Percentiles rank a stretch among this genome's conserved stretches.
phyloP scores from a whole-genome alignment of 2,329 filamentous ascomycete species.

The Phyllosticta citrichinensis region DNA sequence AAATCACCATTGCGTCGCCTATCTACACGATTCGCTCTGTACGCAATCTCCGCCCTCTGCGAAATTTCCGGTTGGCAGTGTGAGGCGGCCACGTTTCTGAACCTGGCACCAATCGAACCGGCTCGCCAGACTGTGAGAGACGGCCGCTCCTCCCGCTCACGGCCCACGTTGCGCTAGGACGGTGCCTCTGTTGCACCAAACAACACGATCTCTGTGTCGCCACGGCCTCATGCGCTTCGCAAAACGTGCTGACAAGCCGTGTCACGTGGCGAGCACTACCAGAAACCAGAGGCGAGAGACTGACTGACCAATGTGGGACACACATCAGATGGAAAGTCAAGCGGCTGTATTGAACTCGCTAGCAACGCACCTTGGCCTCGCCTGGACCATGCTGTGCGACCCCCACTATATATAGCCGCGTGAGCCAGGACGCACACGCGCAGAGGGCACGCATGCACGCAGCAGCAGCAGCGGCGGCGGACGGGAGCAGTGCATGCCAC shows the following conservation, averaged over 20 bases:
- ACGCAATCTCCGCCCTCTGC: background rate
- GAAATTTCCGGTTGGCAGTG: background rate
- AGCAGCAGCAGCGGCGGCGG: conserved; percentile 2
- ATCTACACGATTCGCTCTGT: background rate
- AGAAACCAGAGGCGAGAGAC: background rate
- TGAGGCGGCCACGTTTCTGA: background rate
- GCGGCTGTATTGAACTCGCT: conserved; percentile 6
- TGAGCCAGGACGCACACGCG: background rate
- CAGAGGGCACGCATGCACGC: background rate
- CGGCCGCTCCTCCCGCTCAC: background rate
- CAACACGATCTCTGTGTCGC: conserved; percentile 7
- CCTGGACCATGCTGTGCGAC: conserved; percentile 9
- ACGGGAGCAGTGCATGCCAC: background rate
- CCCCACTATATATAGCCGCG: conserved; percentile 11
- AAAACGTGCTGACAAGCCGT: conserved; percentile 7
- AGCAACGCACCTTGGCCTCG: conserved; percentile 1
- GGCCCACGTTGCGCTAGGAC: background rate
- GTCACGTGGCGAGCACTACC: conserved; percentile 6
- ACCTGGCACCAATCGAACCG: background rate
- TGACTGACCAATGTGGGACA: background rate
- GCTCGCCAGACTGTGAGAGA: background rate
- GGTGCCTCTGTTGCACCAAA: background rate
- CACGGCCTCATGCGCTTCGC: conserved; percentile 1
- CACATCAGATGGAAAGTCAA: background rate
- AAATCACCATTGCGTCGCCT: background rate